Conservation (phyloP, 306 rosid species). For the Begonia peltatifolia region DNA sequence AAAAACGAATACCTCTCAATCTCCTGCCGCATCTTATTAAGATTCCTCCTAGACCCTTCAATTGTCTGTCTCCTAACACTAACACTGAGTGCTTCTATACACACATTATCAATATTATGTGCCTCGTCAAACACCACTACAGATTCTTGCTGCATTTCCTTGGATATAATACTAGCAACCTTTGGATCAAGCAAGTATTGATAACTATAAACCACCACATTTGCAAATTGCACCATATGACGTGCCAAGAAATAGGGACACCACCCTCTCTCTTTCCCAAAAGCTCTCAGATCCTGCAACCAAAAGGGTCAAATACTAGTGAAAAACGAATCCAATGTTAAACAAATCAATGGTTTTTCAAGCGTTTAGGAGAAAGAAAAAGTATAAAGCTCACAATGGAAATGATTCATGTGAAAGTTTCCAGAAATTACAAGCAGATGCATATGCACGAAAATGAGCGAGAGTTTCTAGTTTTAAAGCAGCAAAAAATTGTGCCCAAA, state of each 20-base stretch:
- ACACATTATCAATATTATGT: constrained; percentile 84
- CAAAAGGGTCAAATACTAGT: no score
- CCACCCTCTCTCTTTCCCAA: constrained; percentile 85
- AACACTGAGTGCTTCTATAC: constrained; percentile 95
- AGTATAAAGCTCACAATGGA: no score
- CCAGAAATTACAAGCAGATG: no score
- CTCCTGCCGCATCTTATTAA: constrained; percentile 69
- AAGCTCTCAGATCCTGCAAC: constrained; percentile 52
- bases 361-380: no score
- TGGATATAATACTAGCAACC: constrained; percentile 82
- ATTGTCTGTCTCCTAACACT: constrained; percentile 95
- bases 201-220: constrained; percentile 87
- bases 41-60: constrained; percentile 91
- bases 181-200: constrained; percentile 94
- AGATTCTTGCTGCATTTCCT: constrained; percentile 92
- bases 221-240: constrained; percentile 86
- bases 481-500: no score
- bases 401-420: no score
- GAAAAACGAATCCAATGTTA: no score
- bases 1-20: constrained; percentile 56
- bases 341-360: no score
- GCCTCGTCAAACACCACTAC: constrained; percentile 98
- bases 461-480: no score
- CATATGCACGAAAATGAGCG: no score
- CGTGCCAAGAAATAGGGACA: constrained; percentile 91